Evolutionary conservation across 176 grass and related monocot genomes (phyloP), one percentile per base, ranked within the genome.

Genomic region (Juncus inflexus): DNA sequence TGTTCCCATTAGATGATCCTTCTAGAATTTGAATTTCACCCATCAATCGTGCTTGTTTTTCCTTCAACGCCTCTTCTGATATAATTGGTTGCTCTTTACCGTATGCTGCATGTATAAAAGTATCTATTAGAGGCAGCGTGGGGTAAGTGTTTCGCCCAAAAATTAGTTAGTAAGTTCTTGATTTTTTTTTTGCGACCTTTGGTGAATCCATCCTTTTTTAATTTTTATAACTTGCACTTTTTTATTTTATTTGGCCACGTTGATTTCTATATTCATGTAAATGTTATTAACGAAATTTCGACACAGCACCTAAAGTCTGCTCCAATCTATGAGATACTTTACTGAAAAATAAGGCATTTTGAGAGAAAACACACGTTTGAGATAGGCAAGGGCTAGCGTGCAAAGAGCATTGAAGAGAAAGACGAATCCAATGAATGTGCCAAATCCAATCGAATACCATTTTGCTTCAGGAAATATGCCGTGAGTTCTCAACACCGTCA

Each of bases 361-460:
- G 19, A 58, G 19, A 49, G 74, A 66, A 66, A 71, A 79, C 67
- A 77, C 90, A 95, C 90, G 83, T 76, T 59, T 86, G 56, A 95
- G 84, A 86, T 68, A 77, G 9, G 86, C 57, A 73, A 95, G 83
- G 37, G 83, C 65, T 35, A 90, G 2, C 15, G 86, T 90, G 62
- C 80, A 89, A 58, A 95, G 86, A 28, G 74, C 64, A 78, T 95
- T 95, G 74, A 95, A 95, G 56, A 90, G 79, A 64, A 95, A 59
- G 15, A 84, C 63, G 65, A 83, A 95, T 90, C 90, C 86, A 41
- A 90, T 1, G 79, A 95, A 70, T 49, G 77, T 85, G 69, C 79
- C 74, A 3, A 86, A 69, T 2, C 90, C 83, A 50, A 95, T 95
- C 90, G 86, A 95, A 11, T 90, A 95, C 90, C 90, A 95, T 57